phyloP scores from a whole-genome alignment of 192 early-diverging fungal species.

The Bifiguratus adelaidae region DNA sequence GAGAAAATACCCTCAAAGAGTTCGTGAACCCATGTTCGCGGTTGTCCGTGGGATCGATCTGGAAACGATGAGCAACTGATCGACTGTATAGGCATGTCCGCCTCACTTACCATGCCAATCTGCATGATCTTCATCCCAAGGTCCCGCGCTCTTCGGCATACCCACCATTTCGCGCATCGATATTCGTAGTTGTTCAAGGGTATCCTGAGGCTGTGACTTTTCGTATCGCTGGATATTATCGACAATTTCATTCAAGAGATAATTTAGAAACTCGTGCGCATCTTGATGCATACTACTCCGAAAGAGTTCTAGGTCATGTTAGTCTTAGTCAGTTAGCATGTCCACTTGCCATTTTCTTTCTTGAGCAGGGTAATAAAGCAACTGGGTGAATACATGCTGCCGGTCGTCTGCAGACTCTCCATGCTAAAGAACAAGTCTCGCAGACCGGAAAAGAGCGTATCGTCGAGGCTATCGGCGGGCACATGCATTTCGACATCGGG shows the following conservation, averaged over 20 bases:
- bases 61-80: no score
- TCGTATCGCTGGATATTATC: constrained; percentile 70
- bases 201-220: constrained; percentile 32
- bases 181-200: no score
- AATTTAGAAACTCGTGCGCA: constrained; percentile 98
- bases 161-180: no score
- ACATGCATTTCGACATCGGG: no score
- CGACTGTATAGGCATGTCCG: no score
- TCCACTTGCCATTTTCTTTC: constrained; percentile 73
- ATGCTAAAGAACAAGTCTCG: constrained; percentile 84
- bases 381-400: constrained; percentile 73
- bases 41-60: no score
- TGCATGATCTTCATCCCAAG: no score
- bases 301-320: constrained; percentile 65
- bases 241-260: constrained; percentile 80
- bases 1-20: constrained; percentile 92
- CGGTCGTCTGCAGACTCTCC: constrained; percentile 69
- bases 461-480: constrained; percentile 57
- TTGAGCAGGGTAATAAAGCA: constrained; percentile 84
- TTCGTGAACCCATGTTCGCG: constrained; percentile 83
- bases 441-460: constrained; percentile 75
- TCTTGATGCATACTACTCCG: constrained; percentile 94
- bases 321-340: not conserved
- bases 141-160: no score
- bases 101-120: no score